Percentiles rank a stretch among this genome's conserved stretches.
Evolutionary conservation across 805 yeast species (phyloP).

Genomic region (Cyberlindnera euphorbiae): DNA sequence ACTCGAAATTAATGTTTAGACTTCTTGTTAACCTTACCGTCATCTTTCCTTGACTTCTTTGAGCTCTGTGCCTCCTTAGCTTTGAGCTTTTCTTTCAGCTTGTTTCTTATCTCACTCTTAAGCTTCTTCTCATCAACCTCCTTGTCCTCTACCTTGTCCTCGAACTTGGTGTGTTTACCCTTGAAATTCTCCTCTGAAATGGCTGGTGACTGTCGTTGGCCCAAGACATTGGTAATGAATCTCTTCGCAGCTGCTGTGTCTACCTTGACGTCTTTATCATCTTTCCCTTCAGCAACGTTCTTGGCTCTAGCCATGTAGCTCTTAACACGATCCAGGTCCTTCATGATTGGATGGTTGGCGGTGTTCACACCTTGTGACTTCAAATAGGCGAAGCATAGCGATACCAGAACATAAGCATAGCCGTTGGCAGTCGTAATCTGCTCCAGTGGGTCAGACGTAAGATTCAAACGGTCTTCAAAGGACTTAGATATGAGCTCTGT

Average conservation of each 20-base stretch:
- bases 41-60: constrained; percentile 4
- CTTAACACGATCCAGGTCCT: constrained; percentile 62
- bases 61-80: too few species aligned
- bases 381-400: constrained; percentile 54
- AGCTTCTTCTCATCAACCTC: too few species aligned
- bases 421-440: constrained; percentile 20
- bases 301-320: constrained; percentile 57
- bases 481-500: constrained; percentile 34
- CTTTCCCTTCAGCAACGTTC: constrained; percentile 19
- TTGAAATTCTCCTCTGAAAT: constrained; percentile 48
- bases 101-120: constrained; percentile 7
- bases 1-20: too few species aligned
- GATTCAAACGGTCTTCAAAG: constrained; percentile 34
- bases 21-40: constrained; percentile 4
- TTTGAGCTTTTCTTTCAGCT: constrained; percentile 7
- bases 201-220: constrained; percentile 42
- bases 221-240: constrained; percentile 41
- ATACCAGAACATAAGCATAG: constrained; percentile 39
- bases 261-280: constrained; percentile 15
- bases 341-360: constrained; percentile 56
- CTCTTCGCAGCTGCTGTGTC: constrained; percentile 41
- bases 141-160: constrained; percentile 20
- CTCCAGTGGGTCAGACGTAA: constrained; percentile 23
- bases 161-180: constrained; percentile 50
- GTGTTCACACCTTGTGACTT: constrained; percentile 56